Evolutionary conservation across 1,284 basidiomycete species (phyloP), one percentile per base, ranked within the genome.

Genomic region (Trametes hirsuta): DNA sequence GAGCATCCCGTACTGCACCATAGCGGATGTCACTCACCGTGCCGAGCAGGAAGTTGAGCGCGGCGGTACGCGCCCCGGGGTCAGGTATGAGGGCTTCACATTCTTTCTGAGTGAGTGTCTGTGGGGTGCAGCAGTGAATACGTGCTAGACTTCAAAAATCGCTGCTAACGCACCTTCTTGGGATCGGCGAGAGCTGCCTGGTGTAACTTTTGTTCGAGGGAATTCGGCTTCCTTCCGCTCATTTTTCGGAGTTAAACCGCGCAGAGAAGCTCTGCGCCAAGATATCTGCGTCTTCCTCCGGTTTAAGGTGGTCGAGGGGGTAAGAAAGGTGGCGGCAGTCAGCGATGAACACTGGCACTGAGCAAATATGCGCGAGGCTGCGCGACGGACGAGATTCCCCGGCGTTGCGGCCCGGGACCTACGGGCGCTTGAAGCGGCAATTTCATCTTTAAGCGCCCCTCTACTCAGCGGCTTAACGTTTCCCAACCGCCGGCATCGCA

Each of bases 31-130:
- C 18, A 39, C 70, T 39, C 46, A 80, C 90, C 61, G 89, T 86
- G 15, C 81, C 84, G 30, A 92, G 79, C 42, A 94, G 76, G 69
- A 90, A 90, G 75, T 94, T 94, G 66, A 94, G 80, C 36, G 91
- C 89, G 62, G 81, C 81, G 52, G 84, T 82, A 42, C 90, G 81
- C 30, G 81, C 78, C 47, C 76, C 72, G 22, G 78, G 72, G 74
- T 90, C 85, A 40, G 86, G 77, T 2, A 87, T 73, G 61, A 92
- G 78, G 14, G 79, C 74, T 65, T 88, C 87, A 36, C 86, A 77
- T 72, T 91, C 85, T 66, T 84, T 85, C 52, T 63, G 59, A 21
- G 68, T 62, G 18, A 69, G 44, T 3, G 65, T 65, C 68, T 68
- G 14, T 14, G n/a, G 10, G 12, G 47, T 44, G 1, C 12, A 18